Evolutionary conservation across 2,329 filamentous ascomycete species (phyloP), one percentile per base, ranked within the genome.

Genomic region (Exophiala mesophila): DNA sequence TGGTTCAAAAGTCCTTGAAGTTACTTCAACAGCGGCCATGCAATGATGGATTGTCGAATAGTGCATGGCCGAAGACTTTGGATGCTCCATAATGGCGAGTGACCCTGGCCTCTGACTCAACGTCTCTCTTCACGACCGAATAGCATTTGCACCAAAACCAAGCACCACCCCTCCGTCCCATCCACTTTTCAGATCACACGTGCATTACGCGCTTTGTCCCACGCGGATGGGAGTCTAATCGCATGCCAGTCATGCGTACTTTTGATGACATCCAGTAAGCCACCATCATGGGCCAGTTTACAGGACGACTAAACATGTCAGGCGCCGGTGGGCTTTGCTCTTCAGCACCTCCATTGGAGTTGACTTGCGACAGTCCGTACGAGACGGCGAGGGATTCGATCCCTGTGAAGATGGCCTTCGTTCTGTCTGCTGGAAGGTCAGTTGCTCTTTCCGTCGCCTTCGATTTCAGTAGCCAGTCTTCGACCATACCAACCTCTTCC

Each of bases 371-470:
- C 71, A 71, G 51, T 78, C 79, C n/a, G 73, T 86, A 39, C 78
- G 74, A 61, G 67, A 74, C 50, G 74, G 80, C 55, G 75, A 64
- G 44, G 60, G 76, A 13, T 63, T 74, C 12, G 84, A 76, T 56
- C 79, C 82, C 36, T 88, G 83, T 60, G 67, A 80, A 39, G 71
- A 80, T 34, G 88, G 87, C 10, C 78, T 88, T 52, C 80, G 89
- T 42, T 96, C 90, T 3, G 76, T 94, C 26, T 94, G 85, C 64
- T 97, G 90, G 90, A 96, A 95, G 78, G 85, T 83, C 55, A 48
- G 39, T 44, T 35, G n/a, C n/a, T n/a, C n/a, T n/a, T n/a, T n/a
- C n/a, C n/a, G 45, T 33, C 43, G 31, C 36, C 36, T 39, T 15
- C 57, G 44, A n/a, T n/a, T n/a, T n/a, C n/a, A n/a, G n/a, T n/a